Conservation (phyloP, 148 eudicot species). For the Rhododendron henanense region DNA sequence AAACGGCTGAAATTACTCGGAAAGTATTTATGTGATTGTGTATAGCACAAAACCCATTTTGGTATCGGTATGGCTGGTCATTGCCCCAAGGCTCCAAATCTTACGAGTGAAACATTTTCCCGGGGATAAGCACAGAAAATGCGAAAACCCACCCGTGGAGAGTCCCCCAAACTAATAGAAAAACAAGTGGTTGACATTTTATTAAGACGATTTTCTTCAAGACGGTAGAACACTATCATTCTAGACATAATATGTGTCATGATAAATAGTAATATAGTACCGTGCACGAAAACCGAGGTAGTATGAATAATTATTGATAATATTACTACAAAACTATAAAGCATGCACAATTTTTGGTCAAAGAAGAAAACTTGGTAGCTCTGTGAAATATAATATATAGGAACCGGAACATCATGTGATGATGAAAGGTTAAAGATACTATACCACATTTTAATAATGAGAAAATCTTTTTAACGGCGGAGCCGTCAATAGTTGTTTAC, state of each 20-base stretch:
- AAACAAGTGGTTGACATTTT: not conserved
- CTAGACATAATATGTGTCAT: not conserved
- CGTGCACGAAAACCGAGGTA: not conserved
- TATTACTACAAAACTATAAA: too few species aligned
- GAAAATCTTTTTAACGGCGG: too few species aligned
- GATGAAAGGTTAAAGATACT: not conserved
- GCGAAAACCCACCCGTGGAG: not conserved
- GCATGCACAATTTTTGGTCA: constrained; percentile 3
- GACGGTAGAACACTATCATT: not conserved
- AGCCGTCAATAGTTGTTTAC: too few species aligned
- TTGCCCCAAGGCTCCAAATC: not conserved
- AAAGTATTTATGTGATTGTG: not conserved
- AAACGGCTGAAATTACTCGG: not conserved
- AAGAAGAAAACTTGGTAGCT: not conserved
- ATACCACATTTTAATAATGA: not conserved
- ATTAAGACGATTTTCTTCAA: not conserved
- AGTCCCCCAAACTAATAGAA: not conserved
- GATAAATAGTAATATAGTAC: not conserved
- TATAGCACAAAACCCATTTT: not conserved
- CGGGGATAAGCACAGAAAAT: not conserved
- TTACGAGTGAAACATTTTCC: not conserved
- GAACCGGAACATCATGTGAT: not conserved
- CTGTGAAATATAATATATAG: not conserved
- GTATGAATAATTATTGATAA: too few species aligned
- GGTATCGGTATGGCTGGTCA: not conserved